phyloP scores from a whole-genome alignment of 1,284 basidiomycete species.

The Farysia itapuensis region DNA sequence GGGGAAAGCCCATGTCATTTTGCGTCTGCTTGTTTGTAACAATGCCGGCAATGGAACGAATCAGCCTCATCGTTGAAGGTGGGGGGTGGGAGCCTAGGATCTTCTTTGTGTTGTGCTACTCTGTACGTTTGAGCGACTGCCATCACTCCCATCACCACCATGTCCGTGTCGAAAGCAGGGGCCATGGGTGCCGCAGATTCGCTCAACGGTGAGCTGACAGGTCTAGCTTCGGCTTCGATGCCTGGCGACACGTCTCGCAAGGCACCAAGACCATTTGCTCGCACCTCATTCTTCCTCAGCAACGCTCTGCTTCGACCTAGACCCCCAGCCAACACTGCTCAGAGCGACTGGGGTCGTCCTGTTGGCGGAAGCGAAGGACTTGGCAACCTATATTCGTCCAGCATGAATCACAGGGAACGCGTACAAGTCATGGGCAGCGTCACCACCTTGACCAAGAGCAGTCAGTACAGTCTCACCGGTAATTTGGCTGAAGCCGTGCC shows the following conservation, averaged over 20 bases:
- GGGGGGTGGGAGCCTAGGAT: too few relatives aligned
- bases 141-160: too few relatives aligned
- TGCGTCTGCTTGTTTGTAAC: too few relatives aligned
- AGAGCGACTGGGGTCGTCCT: slow-evolving; percentile 23
- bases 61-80: too few relatives aligned
- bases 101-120: too few relatives aligned
- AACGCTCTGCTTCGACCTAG: slow-evolving; percentile 8
- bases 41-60: too few relatives aligned
- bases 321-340: slow-evolving; percentile 2
- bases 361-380: slow-evolving; percentile 37
- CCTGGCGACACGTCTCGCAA: background rate
- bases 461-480: slow-evolving; percentile 18
- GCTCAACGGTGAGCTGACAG: too few relatives aligned
- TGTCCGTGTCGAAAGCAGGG: too few relatives aligned
- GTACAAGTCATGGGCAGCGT: slow-evolving; percentile 34
- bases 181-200: too few relatives aligned
- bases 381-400: slow-evolving; percentile 17
- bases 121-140: too few relatives aligned
- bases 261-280: slow-evolving; percentile 1
- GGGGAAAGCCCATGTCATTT: too few relatives aligned
- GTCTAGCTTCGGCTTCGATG: too few relatives aligned
- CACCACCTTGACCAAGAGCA: slow-evolving; percentile 21
- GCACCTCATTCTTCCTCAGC: slow-evolving; percentile 15
- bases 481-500: slow-evolving; percentile 20
- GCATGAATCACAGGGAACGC: slow-evolving; percentile 19